Conservation (phyloP, 306 rosid species). For the Rubus parviflorus region DNA sequence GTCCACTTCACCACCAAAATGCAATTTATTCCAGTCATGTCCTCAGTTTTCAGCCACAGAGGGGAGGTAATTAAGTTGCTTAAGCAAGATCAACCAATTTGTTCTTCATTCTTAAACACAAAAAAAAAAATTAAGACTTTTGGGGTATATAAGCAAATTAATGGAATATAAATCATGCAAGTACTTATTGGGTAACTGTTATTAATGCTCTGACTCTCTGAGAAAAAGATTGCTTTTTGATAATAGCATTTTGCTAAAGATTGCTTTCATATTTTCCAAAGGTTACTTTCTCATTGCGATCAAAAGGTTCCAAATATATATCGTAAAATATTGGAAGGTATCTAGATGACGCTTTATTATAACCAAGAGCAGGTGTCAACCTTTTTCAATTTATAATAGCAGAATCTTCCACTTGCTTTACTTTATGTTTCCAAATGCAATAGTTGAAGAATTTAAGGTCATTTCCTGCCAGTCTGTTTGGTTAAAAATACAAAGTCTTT, state of each 20-base stretch:
- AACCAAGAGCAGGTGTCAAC: slow-evolving; percentile 34
- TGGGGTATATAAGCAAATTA: not conserved
- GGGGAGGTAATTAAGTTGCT: slow-evolving; percentile 57
- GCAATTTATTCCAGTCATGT: slow-evolving; percentile 73
- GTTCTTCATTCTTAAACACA: not conserved
- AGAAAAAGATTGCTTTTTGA: not conserved
- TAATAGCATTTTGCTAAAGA: too few species aligned
- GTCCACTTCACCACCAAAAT: slow-evolving; percentile 76
- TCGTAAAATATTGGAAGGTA: not conserved
- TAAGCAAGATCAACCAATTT: slow-evolving; percentile 3
- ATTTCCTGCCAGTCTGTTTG: not conserved
- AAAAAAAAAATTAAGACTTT: not conserved
- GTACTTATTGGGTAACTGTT: not conserved
- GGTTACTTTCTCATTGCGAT: slow-evolving; percentile 21
- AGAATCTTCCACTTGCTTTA: slow-evolving; percentile 12
- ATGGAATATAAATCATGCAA: slow-evolving; percentile 5
- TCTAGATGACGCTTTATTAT: slow-evolving; percentile 24
- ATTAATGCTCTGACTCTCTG: not conserved
- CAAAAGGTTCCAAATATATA: slow-evolving; percentile 24
- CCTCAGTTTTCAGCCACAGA: slow-evolving; percentile 59
- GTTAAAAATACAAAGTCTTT: not conserved
- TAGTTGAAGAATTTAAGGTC: slow-evolving; percentile 17
- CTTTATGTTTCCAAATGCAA: not conserved
- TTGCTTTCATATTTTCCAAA: slow-evolving; percentile 18
- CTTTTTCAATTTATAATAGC: not conserved